Evolutionary conservation across 2,329 filamentous ascomycete genomes (phyloP).

Genomic region (Bipolaris cookei): DNA sequence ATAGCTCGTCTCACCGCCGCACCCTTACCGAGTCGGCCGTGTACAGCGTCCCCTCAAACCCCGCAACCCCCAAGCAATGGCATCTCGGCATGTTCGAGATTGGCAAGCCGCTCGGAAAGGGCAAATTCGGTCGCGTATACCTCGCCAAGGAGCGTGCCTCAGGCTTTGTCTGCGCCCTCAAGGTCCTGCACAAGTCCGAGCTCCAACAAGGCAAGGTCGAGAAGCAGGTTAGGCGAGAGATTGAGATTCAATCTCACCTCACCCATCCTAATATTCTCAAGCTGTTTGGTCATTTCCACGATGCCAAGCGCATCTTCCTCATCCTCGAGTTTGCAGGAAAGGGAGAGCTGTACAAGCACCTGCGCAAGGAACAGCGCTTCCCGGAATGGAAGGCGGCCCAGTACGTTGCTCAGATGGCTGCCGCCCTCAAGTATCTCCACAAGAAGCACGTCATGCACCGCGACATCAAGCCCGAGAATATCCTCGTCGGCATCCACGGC

Average conservation of each 20-base stretch:
- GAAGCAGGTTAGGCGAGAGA: constrained; percentile 85
- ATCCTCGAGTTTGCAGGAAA: constrained; percentile 87
- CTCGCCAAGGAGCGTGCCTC: constrained; percentile 79
- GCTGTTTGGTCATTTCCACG: constrained; percentile 87
- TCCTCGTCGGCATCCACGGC: constrained; percentile 91
- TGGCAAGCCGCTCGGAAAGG: constrained; percentile 82
- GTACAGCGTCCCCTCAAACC: constrained; percentile 42
- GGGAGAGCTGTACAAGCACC: constrained; percentile 87
- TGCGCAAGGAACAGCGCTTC: constrained; percentile 78
- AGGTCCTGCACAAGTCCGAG: constrained; percentile 85
- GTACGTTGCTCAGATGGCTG: constrained; percentile 91
- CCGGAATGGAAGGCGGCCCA: constrained; percentile 86
- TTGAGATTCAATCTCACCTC: constrained; percentile 88
- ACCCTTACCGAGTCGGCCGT: constrained; percentile 58
- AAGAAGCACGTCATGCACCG: constrained; percentile 97
- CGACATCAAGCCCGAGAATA: constrained; percentile 98
- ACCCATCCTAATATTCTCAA: constrained; percentile 85
- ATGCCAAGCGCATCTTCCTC: constrained; percentile 84
- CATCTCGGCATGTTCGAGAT: constrained; percentile 96
- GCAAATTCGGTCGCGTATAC: constrained; percentile 87
- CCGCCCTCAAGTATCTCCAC: constrained; percentile 86
- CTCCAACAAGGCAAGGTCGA: constrained; percentile 81
- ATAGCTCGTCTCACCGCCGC: constrained; percentile 48
- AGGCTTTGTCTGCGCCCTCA: constrained; percentile 84
- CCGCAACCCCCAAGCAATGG: constrained; percentile 61